Evolutionary conservation across 1,284 basidiomycete genomes (phyloP).

Genomic region (Acaromyces ingoldii): DNA sequence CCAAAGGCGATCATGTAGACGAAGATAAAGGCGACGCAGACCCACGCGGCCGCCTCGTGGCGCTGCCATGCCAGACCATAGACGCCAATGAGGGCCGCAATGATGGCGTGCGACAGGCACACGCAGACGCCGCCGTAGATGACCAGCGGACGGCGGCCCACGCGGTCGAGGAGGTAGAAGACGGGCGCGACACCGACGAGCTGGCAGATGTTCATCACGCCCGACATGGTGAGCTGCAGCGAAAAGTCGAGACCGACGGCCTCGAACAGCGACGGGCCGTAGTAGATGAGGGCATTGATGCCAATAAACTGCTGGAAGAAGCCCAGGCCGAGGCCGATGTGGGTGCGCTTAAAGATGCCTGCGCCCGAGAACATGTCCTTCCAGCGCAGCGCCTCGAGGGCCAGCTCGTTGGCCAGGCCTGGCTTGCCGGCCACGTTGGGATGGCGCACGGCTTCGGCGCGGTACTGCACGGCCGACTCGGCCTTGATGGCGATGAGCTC

Average conservation of each 20-base stretch:
- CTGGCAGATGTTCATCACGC: too few relatives aligned
- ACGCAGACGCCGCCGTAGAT: slow-evolving; percentile 64
- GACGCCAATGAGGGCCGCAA: slow-evolving; percentile 56
- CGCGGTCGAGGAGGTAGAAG: slow-evolving; percentile 63
- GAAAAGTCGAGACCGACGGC: slow-evolving; percentile 63
- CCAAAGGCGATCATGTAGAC: slow-evolving; percentile 53
- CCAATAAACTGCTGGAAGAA: slow-evolving; percentile 72
- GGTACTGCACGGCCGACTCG: too few relatives aligned
- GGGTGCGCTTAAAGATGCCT: slow-evolving; percentile 62
- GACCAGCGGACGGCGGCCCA: slow-evolving; percentile 55
- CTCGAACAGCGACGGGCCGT: slow-evolving; percentile 67
- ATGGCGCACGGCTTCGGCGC: slow-evolving; percentile 54
- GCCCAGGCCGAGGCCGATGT: slow-evolving; percentile 64
- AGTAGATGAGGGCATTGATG: slow-evolving; percentile 73
- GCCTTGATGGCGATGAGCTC: slow-evolving; percentile 78
- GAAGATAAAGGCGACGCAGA: slow-evolving; percentile 56
- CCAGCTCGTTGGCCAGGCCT: slow-evolving; percentile 60
- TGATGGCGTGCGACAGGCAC: slow-evolving; percentile 66
- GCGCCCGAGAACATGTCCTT: slow-evolving; percentile 51
- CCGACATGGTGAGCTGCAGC: slow-evolving; percentile 71
- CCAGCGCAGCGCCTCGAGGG: slow-evolving; percentile 60
- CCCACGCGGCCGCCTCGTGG: slow-evolving; percentile 59
- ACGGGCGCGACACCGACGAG: slow-evolving; percentile 75
- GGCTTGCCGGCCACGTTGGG: slow-evolving; percentile 62
- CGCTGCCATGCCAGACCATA: slow-evolving; percentile 21